phyloP scores from a whole-genome alignment of 768 basidiomycete species.

The Boletus vermiculosoides region DNA sequence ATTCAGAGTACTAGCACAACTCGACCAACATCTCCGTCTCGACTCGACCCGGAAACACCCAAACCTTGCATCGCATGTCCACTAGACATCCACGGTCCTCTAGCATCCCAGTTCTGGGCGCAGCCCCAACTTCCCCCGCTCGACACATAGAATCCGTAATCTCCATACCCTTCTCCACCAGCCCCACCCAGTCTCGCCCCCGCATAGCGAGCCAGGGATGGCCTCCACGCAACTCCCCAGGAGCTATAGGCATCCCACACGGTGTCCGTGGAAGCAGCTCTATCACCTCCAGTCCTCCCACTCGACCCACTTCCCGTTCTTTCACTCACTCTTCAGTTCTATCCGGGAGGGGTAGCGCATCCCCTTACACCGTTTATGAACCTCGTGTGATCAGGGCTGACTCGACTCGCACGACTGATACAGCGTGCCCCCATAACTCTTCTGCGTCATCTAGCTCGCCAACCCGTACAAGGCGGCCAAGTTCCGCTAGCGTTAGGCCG shows the following conservation, averaged over 20 bases:
- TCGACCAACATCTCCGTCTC: not conserved
- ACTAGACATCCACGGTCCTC: slow-evolving; percentile 58
- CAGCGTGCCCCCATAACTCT: slow-evolving; percentile 37
- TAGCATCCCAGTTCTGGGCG: slow-evolving; percentile 61
- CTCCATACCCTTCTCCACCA: slow-evolving; percentile 52
- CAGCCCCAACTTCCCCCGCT: slow-evolving; percentile 44
- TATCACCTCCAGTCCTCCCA: slow-evolving; percentile 35
- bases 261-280: slow-evolving; percentile 37
- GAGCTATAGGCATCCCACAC: slow-evolving; percentile 39
- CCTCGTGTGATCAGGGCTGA: slow-evolving; percentile 70
- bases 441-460: slow-evolving; percentile 44
- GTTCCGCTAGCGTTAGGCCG: slow-evolving; percentile 34
- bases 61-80: slow-evolving; percentile 39
- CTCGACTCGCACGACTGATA: slow-evolving; percentile 41
- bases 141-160: slow-evolving; percentile 66
- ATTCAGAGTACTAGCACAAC: not conserved
- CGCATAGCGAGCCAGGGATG: slow-evolving; percentile 37
- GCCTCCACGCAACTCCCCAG: slow-evolving; percentile 27
- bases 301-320: slow-evolving; percentile 45
- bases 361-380: slow-evolving; percentile 44
- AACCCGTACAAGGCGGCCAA: slow-evolving; percentile 47
- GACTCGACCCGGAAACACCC: not conserved
- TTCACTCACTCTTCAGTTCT: slow-evolving; percentile 37
- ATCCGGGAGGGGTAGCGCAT: slow-evolving; percentile 31
- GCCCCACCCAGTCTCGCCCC: slow-evolving; percentile 39